Conservation (phyloP, 371 early-diverging fungal species). For the Actinomortierella ambigua region DNA sequence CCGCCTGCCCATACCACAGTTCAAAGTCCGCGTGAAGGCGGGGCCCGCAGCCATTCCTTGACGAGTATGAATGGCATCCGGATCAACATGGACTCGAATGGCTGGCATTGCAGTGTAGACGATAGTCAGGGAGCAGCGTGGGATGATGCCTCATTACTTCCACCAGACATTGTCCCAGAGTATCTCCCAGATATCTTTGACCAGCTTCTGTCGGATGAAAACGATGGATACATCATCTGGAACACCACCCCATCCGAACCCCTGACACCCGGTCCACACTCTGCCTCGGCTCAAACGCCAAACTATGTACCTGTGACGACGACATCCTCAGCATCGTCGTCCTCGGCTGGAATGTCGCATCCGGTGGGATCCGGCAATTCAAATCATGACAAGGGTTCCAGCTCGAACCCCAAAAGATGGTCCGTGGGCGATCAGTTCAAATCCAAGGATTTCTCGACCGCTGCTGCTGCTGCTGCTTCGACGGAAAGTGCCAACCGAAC, state of each 20-base stretch:
- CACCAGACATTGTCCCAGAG: constrained; percentile 15
- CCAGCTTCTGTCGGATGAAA: constrained; percentile 53
- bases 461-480: constrained; percentile 8
- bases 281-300: neutral
- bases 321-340: constrained; percentile 8
- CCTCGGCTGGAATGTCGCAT: constrained; percentile 26
- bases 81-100: neutral
- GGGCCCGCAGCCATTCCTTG: neutral
- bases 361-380: neutral
- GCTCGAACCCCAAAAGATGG: neutral
- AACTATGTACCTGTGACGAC: neutral
- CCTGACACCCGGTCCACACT: constrained; percentile 6
- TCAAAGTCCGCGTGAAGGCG: constrained; percentile 1
- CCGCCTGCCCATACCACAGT: neutral
- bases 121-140: neutral
- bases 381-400: neutral
- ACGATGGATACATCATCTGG: constrained; percentile 61
- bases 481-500: neutral
- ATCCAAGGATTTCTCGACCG: constrained; percentile 15
- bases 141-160: no score
- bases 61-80: neutral
- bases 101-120: neutral
- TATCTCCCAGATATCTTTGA: constrained; percentile 59
- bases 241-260: constrained; percentile 46
- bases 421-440: neutral